Evolutionary conservation across 2,329 filamentous ascomycete genomes (phyloP), one percentile per base, ranked within the genome.

Genomic region (Diaporthe sp.): DNA sequence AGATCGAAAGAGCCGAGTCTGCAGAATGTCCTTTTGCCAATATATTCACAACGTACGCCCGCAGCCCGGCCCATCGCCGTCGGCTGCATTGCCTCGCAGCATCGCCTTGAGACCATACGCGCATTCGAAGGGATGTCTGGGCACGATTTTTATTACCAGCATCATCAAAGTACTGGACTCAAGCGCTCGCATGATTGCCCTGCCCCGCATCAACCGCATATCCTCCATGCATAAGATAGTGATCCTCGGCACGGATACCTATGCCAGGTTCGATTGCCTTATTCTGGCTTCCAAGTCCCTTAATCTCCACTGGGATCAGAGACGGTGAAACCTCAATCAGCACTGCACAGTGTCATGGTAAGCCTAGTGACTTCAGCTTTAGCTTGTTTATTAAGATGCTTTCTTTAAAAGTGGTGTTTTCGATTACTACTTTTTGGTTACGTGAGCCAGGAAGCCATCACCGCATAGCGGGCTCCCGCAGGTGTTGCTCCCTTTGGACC

Each of bases 391-490:
- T 22, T 22, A 28, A 13, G 13, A 12, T 17, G 22, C 8, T 34
- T 10, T 72, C 34, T 61, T 42, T 25, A 42, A 53, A 46, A 10
- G 19, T 61, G 55, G 22, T 61, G 44, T 44, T 72, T 53, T 61
- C 17, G 39, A 72, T 22, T 61, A 72, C 69, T 61, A 61, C 69
- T 72, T 31, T 61, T 15, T n/a, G 42, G 6, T 22, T 19, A 25
- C 42, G 31, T 15, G 25, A 5, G 42, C 15, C 9, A 46, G 7
- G 42, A 39, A 28, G 55, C 57, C 34, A 37, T 39, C 8, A 15
- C 46, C 19, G 31, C 25, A 53, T 25, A 22, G 44, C 44, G 31
- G 31, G 31, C 25, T 51, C 28, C 44, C 19, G 31, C 44, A 67
- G 19, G 44, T 22, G 19, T 31, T 49, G 28, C 12, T n/a, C 1